Percentiles rank a stretch among this genome's conserved stretches.
Evolutionary conservation across 1,284 basidiomycete genomes (phyloP).

Genomic region (Moniliella sp.): DNA sequence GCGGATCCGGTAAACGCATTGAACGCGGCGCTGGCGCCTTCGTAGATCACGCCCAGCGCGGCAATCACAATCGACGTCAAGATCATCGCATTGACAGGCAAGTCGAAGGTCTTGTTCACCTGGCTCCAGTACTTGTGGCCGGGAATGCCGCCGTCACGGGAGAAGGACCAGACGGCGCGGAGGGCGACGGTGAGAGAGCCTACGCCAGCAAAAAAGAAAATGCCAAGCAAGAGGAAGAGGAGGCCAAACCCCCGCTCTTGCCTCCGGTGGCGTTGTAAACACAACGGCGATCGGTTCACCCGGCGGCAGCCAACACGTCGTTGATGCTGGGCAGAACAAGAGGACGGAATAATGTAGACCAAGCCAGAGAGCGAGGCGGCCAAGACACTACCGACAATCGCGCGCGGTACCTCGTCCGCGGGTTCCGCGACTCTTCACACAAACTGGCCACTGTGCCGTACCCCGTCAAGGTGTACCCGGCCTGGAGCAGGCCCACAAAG

Average conservation of each 20-base stretch:
- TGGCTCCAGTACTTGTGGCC: conserved; percentile 32
- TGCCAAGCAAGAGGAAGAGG: conserved; percentile 37
- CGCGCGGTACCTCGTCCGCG: conserved; percentile 18
- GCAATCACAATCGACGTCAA: conserved; percentile 35
- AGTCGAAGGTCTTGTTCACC: conserved; percentile 34
- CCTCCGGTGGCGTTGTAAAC: too few species aligned
- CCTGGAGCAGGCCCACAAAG: conserved; percentile 36
- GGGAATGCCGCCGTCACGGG: conserved; percentile 37
- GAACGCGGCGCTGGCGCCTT: conserved; percentile 16
- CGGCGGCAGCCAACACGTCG: too few species aligned
- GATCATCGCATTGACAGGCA: conserved; percentile 35
- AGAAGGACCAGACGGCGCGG: conserved; percentile 37
- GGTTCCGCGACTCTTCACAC: conserved; percentile 35
- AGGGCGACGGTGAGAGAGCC: conserved; percentile 37
- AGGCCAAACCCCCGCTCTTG: conserved; percentile 37
- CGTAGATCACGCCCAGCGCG: conserved; percentile 34
- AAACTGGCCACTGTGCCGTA: conserved; percentile 34
- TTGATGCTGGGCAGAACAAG: too few species aligned
- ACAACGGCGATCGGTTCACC: too few species aligned
- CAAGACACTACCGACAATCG: conserved; percentile 33
- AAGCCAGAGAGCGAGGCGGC: conserved; percentile 37
- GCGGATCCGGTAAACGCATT: conserved; percentile 19
- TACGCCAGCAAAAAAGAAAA: conserved; percentile 37
- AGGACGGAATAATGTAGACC: conserved; percentile 36
- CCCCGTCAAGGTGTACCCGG: conserved; percentile 27